Evolutionary conservation across 176 grass and related monocot genomes (phyloP).

Genomic region (Areca catechu): DNA sequence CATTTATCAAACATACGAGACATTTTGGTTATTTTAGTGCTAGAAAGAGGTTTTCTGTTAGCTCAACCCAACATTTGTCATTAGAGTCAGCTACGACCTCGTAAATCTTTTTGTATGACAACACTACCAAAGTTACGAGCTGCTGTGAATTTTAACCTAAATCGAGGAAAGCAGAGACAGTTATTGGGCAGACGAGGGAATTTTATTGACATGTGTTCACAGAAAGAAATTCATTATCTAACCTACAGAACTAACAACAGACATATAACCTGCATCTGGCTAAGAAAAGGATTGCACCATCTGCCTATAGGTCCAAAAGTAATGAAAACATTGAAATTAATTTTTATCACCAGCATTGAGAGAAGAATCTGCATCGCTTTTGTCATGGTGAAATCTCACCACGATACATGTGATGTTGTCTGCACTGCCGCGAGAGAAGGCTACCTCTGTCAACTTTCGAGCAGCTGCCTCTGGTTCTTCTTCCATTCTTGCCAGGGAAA

Average conservation of each 20-base stretch:
- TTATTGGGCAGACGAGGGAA: background rate
- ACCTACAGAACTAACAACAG: background rate
- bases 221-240: background rate
- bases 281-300: no score
- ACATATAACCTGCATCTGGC: no score
- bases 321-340: background rate
- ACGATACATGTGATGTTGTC: slow-evolving; percentile 81
- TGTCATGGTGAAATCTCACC: slow-evolving; percentile 45
- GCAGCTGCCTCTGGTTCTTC: slow-evolving; percentile 42
- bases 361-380: slow-evolving; percentile 4
- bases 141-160: no score
- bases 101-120: no score
- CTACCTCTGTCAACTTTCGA: slow-evolving; percentile 46
- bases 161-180: no score
- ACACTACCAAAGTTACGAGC: no score
- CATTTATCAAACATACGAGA: no score
- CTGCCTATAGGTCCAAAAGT: background rate
- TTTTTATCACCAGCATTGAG: background rate
- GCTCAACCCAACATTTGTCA: no score
- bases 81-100: no score
- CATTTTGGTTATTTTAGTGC: no score
- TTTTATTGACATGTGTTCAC: background rate
- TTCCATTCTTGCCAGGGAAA: slow-evolving; percentile 41
- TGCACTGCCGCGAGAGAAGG: slow-evolving; percentile 23
- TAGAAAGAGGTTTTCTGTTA: no score